Evolutionary conservation across 257 asterid species (phyloP), one percentile per base, ranked within the genome.

Genomic region (Primulina huaijiensis): DNA sequence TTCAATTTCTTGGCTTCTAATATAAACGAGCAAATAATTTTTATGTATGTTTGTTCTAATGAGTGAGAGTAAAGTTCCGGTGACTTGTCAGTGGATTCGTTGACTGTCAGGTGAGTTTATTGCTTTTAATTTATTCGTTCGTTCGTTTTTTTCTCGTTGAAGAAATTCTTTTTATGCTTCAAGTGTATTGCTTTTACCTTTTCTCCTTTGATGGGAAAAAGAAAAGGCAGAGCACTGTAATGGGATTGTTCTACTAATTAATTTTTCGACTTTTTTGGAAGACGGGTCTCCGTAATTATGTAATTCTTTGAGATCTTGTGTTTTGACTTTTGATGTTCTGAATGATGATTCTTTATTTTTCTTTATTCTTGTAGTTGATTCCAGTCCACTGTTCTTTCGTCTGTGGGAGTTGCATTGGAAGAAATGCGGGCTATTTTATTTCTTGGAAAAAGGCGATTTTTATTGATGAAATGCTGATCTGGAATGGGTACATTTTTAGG

Each of bases 241-340:
- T 43, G n/a, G n/a, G 53, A 43, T 43, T 43, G 19, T 14, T 43
- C n/a, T 43, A 43, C 12, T 43, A 43, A 43, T 43, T 14, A 43
- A 43, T 12, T 43, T 43, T 12, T 43, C 14, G n/a, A 50, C 20
- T 14, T 16, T 14, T 16, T 50, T 16, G 56, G 56, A 16, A 50
- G 56, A 12, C 5, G 56, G 20, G 56, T 17, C 56, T 50, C 20
- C 7, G 20, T 50, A 50, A 50, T 50, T 1, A 50, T 50, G 20
- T 17, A 4, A 4, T 50, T 50, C 19, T 50, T 50, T 75, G 74
- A 74, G 79, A 76, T 71, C 72, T 74, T 34, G 75, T 20, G 20
- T 40, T 43, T 72, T 74, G 79, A 69, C 78, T 40, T 25, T 72
- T 74, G 79, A 69, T 79, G 69, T 60, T 67, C 63, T 60, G 20